A percentile compares a stretch with the other conserved stretches of the same genome.
phyloP scores from a whole-genome alignment of 768 basidiomycete genomes.

The Pisolithus albus region DNA sequence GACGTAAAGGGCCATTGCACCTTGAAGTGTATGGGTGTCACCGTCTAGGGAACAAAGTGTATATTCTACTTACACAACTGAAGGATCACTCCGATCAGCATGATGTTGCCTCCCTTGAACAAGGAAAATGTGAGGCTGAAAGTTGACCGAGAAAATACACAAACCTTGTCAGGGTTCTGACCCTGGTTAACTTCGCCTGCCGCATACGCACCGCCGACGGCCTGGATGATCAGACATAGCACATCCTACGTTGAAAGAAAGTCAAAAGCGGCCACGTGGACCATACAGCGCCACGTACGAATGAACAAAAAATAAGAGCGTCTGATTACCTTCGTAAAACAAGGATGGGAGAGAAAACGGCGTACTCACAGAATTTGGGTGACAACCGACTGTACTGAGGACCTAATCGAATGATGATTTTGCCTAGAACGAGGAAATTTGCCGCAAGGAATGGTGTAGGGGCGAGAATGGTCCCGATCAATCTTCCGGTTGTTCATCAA shows the following conservation, averaged over 20 bases:
- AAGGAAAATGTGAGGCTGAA: conserved; percentile 1
- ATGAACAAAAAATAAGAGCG: conserved; percentile 6
- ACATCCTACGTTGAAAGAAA: conserved; percentile 23
- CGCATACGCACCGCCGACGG: conserved; percentile 39
- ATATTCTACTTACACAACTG: conserved; percentile 38
- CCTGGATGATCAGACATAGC: conserved; percentile 34
- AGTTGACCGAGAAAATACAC: neutral
- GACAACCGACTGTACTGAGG: conserved; percentile 44
- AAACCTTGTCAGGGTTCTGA: conserved; percentile 13
- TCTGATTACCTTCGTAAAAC: conserved; percentile 3
- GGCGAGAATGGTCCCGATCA: conserved; percentile 40
- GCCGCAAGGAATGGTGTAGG: conserved; percentile 54
- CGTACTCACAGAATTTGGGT: conserved; percentile 21
- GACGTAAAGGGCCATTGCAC: conserved; percentile 37
- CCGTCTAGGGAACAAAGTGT: conserved; percentile 6
- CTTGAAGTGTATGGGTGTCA: conserved; percentile 18
- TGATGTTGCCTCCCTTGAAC: conserved; percentile 41
- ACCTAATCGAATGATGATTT: conserved; percentile 39
- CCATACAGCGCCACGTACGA: conserved; percentile 5
- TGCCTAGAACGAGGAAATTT: conserved; percentile 48
- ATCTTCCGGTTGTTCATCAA: conserved; percentile 7
- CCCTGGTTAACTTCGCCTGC: conserved; percentile 26
- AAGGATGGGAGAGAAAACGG: neutral
- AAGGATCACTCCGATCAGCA: conserved; percentile 58
- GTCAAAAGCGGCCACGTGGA: neutral